These are phyloP conservation scores for Eremochloa ophiuroides DNA, from an alignment of 176 grass and related monocot species.

Conservation along the genomic window DNA sequence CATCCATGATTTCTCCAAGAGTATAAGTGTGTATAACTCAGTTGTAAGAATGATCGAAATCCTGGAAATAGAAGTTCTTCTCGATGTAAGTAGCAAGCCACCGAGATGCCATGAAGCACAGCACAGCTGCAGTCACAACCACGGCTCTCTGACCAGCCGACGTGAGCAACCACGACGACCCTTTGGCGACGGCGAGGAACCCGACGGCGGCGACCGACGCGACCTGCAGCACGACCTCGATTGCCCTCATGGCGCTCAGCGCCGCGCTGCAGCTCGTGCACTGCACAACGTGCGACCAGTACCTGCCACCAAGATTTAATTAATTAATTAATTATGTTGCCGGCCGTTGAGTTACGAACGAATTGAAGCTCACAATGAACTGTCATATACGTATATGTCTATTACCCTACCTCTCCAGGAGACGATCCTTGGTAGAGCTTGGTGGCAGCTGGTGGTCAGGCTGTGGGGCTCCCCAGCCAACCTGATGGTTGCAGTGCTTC, in stretches of 20 bases:
- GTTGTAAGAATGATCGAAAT: constrained; percentile 81
- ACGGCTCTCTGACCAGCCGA: constrained; percentile 27
- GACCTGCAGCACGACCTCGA: constrained; percentile 60
- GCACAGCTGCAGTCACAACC: constrained; percentile 27
- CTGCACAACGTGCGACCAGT: constrained; percentile 81
- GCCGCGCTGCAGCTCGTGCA: constrained; percentile 65
- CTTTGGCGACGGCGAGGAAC: constrained; percentile 45
- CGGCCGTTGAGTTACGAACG: too few species aligned
- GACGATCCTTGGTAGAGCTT: constrained; percentile 46
- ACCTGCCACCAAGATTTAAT: too few species aligned
- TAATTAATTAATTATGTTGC: too few species aligned
- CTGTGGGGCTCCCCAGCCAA: constrained; percentile 43
- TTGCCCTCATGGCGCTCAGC: constrained; percentile 45
- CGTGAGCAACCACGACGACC: neutral
- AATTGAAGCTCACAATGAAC: too few species aligned
- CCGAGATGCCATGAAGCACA: constrained; percentile 60
- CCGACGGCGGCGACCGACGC: constrained; percentile 38
- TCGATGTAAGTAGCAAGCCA: constrained; percentile 64
- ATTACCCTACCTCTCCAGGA: constrained; percentile 80
- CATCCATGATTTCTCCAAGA: too few species aligned
- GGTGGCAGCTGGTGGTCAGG: constrained; percentile 43
- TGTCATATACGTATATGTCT: too few species aligned
- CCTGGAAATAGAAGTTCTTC: constrained; percentile 81
- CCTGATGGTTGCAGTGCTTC: constrained; percentile 53
- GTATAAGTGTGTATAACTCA: too few species aligned